phyloP scores from a whole-genome alignment of 768 basidiomycete genomes.

The Macrocybe gigantea region DNA sequence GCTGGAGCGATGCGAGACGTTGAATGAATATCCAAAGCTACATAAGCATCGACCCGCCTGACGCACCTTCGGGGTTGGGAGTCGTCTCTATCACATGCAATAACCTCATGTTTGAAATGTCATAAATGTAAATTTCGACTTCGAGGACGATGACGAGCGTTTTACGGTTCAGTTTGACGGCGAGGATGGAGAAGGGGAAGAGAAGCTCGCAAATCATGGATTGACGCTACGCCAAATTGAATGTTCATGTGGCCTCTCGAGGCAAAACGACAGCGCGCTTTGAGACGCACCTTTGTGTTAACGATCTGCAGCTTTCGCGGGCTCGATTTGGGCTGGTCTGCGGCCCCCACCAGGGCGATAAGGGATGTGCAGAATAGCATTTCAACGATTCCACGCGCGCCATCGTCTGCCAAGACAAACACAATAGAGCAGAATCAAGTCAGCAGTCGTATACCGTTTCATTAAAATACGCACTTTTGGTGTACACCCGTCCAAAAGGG shows the following conservation, averaged over 20 bases:
- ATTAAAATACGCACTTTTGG: conserved; percentile 64
- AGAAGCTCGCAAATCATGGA: conserved; percentile 98
- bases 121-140: conserved; percentile 98
- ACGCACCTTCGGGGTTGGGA: conserved; percentile 86
- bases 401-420: conserved; percentile 57
- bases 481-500: conserved; percentile 94
- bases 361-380: conserved; percentile 99
- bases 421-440: background rate
- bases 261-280: conserved; percentile 8
- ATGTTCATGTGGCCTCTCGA: background rate
- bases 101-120: conserved; percentile 97
- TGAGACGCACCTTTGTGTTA: conserved; percentile 79
- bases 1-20: conserved; percentile 40
- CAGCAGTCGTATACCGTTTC: too few species aligned
- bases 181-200: conserved; percentile 93
- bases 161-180: conserved; percentile 98
- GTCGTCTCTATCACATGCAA: conserved; percentile 97
- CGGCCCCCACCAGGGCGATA: conserved; percentile 93
- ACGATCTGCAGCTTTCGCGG: conserved; percentile 96
- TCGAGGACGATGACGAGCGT: conserved; percentile 95
- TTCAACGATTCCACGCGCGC: conserved; percentile 93
- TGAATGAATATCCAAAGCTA: background rate
- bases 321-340: conserved; percentile 85
- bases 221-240: conserved; percentile 58
- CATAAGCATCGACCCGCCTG: background rate